Evolutionary conservation across 2,329 filamentous ascomycete genomes (phyloP).

Genomic region (Aspergillus awamori): DNA sequence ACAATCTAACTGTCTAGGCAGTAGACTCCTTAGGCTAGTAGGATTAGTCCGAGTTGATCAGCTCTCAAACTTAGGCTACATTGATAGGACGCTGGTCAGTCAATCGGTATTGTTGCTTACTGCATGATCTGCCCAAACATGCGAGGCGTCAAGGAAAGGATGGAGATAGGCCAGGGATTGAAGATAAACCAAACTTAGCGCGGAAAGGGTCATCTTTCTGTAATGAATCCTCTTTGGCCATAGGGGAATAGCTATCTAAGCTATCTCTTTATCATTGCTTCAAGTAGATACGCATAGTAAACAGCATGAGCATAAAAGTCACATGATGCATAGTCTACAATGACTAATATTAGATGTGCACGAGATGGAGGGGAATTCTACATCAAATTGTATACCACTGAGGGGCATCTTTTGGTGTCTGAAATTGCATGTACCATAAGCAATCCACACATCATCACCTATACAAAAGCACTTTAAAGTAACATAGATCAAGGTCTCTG

Average conservation of each 20-base stretch:
- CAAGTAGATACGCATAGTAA: too few species aligned
- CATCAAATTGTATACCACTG: not conserved
- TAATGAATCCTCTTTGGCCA: too few species aligned
- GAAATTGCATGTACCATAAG: not conserved
- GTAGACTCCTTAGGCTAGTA: not conserved
- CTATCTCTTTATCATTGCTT: too few species aligned
- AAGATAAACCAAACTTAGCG: not conserved
- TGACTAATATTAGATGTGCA: too few species aligned
- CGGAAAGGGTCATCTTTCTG: too few species aligned
- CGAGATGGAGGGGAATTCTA: not conserved
- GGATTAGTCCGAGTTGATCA: not conserved
- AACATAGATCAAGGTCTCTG: not conserved
- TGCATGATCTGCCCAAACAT: not conserved
- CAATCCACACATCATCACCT: not conserved
- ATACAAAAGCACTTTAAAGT: not conserved
- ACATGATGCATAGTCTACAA: too few species aligned
- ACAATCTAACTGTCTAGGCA: not conserved
- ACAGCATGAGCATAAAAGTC: too few species aligned
- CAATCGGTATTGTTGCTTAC: not conserved
- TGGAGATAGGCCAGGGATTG: not conserved
- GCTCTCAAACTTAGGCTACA: not conserved
- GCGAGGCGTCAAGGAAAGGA: not conserved
- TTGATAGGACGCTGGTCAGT: not conserved
- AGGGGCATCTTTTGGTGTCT: not conserved
- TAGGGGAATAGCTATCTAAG: too few species aligned